These are phyloP conservation scores for Xylariomycetidae sp. DNA, from an alignment of 2,329 filamentous ascomycete genomes.

Conservation along the genomic window DNA sequence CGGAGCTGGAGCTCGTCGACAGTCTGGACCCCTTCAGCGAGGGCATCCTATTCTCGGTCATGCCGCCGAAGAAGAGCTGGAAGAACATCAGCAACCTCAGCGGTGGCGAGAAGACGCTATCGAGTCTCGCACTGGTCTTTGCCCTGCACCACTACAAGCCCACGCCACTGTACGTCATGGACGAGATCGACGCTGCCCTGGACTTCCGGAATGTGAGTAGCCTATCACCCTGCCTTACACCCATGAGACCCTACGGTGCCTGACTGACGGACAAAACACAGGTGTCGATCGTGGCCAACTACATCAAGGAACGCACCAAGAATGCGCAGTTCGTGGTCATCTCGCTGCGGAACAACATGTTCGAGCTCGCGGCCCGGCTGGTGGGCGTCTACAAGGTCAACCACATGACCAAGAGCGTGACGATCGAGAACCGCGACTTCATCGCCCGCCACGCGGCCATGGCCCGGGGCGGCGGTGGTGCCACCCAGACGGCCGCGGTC, in stretches of 20 bases:
- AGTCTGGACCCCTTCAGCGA: conserved; percentile 94
- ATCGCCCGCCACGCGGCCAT: conserved; percentile 34
- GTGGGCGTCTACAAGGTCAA: conserved; percentile 99
- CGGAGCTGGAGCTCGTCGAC: conserved; percentile 94
- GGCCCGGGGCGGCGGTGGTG: conserved; percentile 3
- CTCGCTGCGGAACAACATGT: conserved; percentile 98
- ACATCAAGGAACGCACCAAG: conserved; percentile 98
- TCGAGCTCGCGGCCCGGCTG: conserved; percentile 89
- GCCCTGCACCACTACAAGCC: conserved; percentile 97
- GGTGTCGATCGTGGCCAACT: conserved; percentile 96
- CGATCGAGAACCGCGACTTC: conserved; percentile 79
- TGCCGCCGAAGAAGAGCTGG: conserved; percentile 99
- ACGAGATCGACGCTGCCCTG: conserved; percentile 96
- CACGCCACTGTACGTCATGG: conserved; percentile 97
- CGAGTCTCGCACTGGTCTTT: conserved; percentile 91
- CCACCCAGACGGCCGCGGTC: conserved; percentile 8
- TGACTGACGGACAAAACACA: too few relatives aligned
- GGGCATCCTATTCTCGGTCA: conserved; percentile 93
- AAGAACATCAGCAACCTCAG: conserved; percentile 97
- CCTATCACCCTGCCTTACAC: background rate
- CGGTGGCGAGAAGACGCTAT: conserved; percentile 95
- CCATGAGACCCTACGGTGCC: too few relatives aligned
- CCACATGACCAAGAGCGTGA: conserved; percentile 94
- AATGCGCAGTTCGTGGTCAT: conserved; percentile 99
- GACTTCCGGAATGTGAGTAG: conserved; percentile 91